A percentile compares a stretch with the other conserved stretches of the same genome.
These are phyloP conservation scores for Lichtheimia ramosa DNA, from an alignment of 371 early-diverging fungal species.

Conservation along the genomic window DNA sequence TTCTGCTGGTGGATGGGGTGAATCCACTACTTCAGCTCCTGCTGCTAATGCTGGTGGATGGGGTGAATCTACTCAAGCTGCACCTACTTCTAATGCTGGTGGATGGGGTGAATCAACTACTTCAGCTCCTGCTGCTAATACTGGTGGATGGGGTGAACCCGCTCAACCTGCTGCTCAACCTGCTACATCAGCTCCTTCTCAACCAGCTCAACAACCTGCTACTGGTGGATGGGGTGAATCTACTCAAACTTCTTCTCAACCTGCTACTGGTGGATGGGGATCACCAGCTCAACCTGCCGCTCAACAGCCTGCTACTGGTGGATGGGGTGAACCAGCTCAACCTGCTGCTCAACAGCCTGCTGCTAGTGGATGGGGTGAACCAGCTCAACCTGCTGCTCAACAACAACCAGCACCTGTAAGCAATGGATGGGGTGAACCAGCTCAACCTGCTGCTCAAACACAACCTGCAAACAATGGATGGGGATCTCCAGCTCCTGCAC, in stretches of 20 bases:
- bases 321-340: constrained; percentile 19
- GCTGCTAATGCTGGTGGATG: constrained; percentile 25
- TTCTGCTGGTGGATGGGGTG: constrained; percentile 24
- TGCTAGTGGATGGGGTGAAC: constrained; percentile 28
- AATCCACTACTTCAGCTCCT: constrained; percentile 16
- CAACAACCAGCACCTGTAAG: neutral
- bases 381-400: constrained; percentile 7
- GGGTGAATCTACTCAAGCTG: constrained; percentile 31
- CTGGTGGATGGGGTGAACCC: constrained; percentile 19
- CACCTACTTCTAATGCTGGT: constrained; percentile 11
- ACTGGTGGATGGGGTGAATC: constrained; percentile 26
- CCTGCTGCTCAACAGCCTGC: constrained; percentile 26
- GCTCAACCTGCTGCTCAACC: constrained; percentile 12
- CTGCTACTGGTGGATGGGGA: constrained; percentile 32
- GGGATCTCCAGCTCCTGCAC: constrained; percentile 7
- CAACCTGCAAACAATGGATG: too few species aligned
- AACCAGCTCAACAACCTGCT: too few species aligned
- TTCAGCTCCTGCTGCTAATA: constrained; percentile 14
- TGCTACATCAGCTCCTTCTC: constrained; percentile 22
- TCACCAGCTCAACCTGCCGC: constrained; percentile 7
- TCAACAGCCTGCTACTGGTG: constrained; percentile 19
- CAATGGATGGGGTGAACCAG: constrained; percentile 18
- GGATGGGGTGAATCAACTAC: constrained; percentile 22
- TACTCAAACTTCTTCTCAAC: constrained; percentile 22
- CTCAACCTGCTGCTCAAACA: constrained; percentile 3